Conservation (phyloP, 495 filamentous ascomycete species). For the Penicillium manginii region DNA sequence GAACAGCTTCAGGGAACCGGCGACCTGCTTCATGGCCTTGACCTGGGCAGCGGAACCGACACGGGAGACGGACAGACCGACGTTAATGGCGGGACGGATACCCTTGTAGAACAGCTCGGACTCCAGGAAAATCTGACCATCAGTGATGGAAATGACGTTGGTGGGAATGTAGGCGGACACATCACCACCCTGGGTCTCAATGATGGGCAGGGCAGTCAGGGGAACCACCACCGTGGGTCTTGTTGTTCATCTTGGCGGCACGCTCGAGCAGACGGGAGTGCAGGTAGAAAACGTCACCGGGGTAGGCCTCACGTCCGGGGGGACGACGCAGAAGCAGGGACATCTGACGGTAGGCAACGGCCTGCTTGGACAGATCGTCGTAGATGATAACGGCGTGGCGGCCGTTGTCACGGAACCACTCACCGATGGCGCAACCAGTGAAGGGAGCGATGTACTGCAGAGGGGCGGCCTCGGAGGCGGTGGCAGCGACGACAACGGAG, state of each 20-base stretch:
- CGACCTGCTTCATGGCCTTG: conserved; percentile 99
- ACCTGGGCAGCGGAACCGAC: conserved; percentile 99
- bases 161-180: conserved; percentile 99
- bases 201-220: conserved; percentile 95
- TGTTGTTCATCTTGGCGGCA: conserved; percentile 98
- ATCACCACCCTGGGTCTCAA: conserved; percentile 99
- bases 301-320: conserved; percentile 99
- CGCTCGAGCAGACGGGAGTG: conserved; percentile 99
- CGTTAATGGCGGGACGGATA: conserved; percentile 99
- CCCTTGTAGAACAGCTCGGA: conserved; percentile 99
- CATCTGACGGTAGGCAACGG: conserved; percentile 99
- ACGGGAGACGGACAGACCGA: conserved; percentile 99
- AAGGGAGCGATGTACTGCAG: conserved; percentile 96
- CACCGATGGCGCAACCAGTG: conserved; percentile 79
- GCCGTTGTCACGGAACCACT: conserved; percentile 90
- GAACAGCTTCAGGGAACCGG: conserved; percentile 99
- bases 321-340: conserved; percentile 98
- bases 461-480: conserved; percentile 94
- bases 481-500: conserved; percentile 91
- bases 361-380: conserved; percentile 98
- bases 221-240: conserved; percentile 93
- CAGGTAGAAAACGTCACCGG: conserved; percentile 99
- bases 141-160: conserved; percentile 99
- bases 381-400: conserved; percentile 93
- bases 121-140: conserved; percentile 99